Evolutionary conservation across 345 rosid genomes (phyloP).

Genomic region (Lenwebbia sp.): DNA sequence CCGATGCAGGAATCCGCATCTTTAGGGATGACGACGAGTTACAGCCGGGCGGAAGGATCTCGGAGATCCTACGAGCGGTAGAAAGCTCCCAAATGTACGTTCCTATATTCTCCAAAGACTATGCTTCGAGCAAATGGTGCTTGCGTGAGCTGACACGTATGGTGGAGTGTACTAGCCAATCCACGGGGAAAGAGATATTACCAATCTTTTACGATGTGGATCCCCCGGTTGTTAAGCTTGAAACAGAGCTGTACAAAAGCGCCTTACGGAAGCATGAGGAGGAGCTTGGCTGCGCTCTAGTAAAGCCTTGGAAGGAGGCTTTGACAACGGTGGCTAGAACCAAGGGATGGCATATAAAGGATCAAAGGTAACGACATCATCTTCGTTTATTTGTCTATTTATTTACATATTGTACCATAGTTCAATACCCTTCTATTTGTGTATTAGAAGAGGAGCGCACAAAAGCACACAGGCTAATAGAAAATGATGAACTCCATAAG

Average conservation of each 20-base stretch:
- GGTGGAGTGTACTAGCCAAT: neutral
- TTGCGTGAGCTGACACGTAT: neutral
- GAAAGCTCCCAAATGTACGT: neutral
- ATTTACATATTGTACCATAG: accelerated
- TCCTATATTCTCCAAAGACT: neutral
- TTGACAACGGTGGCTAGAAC: neutral
- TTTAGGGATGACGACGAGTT: neutral
- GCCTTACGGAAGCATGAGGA: neutral
- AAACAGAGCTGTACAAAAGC: neutral
- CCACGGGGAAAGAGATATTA: neutral
- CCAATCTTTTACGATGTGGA: neutral
- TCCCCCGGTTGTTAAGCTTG: neutral
- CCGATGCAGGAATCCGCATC: neutral
- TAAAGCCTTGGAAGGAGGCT: neutral
- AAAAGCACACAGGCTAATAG: neutral
- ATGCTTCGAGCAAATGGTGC: neutral
- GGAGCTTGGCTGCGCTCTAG: neutral
- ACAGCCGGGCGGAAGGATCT: neutral
- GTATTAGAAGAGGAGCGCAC: neutral
- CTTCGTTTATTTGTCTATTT: neutral
- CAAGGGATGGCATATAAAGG: neutral
- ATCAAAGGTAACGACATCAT: neutral
- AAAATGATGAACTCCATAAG: neutral
- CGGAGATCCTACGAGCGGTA: neutral
- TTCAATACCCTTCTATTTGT: neutral